Percentiles rank a stretch among this genome's conserved stretches.
These are phyloP conservation scores for Opeltia flavorubescens DNA, from an alignment of 495 filamentous ascomycete genomes.

Conservation along the genomic window DNA sequence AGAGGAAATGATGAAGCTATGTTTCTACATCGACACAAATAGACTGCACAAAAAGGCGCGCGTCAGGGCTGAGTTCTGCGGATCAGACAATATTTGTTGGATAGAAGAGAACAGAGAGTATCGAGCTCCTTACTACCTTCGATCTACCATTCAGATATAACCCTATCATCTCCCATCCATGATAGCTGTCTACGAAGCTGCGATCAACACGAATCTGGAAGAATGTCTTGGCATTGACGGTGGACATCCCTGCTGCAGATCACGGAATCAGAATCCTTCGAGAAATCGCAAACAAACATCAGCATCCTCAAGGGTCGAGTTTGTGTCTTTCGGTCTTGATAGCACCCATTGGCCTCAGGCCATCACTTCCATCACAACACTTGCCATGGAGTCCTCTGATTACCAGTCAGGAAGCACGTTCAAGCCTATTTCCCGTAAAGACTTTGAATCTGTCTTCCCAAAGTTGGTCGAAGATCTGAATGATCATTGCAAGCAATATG, in stretches of 20 bases:
- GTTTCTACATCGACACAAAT: not conserved
- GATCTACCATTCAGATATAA: no score
- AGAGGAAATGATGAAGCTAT: no score
- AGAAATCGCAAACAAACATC: no score
- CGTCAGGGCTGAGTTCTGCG: no score
- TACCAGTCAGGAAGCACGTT: not conserved
- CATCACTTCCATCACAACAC: no score
- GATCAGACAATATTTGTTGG: no score
- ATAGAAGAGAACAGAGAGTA: no score
- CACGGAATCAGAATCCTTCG: no score
- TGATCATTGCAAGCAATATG: constrained; percentile 60
- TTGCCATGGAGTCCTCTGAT: not conserved
- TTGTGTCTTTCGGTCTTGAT: no score
- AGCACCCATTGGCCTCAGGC: not conserved
- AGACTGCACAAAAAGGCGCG: not conserved
- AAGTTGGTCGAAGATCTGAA: constrained; percentile 63
- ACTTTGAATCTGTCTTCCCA: constrained; percentile 84
- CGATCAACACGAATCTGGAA: not conserved
- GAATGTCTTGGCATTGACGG: not conserved
- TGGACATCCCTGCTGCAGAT: not conserved
- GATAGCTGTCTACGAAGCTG: not conserved
- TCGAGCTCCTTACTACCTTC: no score
- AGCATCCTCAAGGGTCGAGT: not conserved
- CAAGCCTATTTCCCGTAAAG: constrained; percentile 55
- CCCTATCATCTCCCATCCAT: no score